phyloP scores from a whole-genome alignment of 495 filamentous ascomycete genomes.

The Aspergillus wentii region DNA sequence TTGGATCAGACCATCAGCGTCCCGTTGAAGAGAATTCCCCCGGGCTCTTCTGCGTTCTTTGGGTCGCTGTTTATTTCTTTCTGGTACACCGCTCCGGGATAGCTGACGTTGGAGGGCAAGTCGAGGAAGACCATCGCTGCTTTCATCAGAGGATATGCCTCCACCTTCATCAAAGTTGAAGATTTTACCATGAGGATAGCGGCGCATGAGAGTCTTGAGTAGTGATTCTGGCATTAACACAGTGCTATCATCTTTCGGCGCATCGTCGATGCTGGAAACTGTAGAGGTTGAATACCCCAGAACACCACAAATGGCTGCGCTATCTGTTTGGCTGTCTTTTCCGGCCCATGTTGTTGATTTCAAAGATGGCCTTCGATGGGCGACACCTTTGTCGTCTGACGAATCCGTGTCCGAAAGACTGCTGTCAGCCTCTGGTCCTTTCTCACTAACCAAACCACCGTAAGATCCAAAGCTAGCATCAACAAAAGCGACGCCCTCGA shows the following conservation, averaged over 20 bases:
- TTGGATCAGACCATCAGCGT: constrained; percentile 17
- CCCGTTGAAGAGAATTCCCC: constrained; percentile 7
- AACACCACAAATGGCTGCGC: constrained; percentile 3
- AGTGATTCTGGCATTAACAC: constrained; percentile 19
- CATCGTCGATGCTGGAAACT: constrained; percentile 15
- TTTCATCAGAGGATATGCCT: no score
- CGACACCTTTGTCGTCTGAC: neutral
- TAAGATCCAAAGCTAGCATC: constrained; percentile 33
- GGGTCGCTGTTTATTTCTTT: no score
- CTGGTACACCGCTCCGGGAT: constrained; percentile 39
- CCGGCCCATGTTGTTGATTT: neutral
- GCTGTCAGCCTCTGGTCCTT: constrained; percentile 4
- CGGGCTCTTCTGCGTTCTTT: constrained; percentile 18
- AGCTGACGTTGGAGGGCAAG: no score
- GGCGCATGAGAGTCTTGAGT: constrained; percentile 27
- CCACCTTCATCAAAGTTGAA: constrained; percentile 49
- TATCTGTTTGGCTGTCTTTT: neutral
- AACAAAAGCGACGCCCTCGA: constrained; percentile 48
- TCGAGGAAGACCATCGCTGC: no score
- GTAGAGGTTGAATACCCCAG: constrained; percentile 16
- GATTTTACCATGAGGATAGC: constrained; percentile 56
- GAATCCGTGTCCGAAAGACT: constrained; percentile 16
- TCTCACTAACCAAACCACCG: constrained; percentile 9
- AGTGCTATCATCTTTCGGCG: constrained; percentile 22
- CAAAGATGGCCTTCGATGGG: no score